These are phyloP conservation scores for Scedosporium aurantiacum DNA, from an alignment of 2,329 filamentous ascomycete species.

Conservation along the genomic window DNA sequence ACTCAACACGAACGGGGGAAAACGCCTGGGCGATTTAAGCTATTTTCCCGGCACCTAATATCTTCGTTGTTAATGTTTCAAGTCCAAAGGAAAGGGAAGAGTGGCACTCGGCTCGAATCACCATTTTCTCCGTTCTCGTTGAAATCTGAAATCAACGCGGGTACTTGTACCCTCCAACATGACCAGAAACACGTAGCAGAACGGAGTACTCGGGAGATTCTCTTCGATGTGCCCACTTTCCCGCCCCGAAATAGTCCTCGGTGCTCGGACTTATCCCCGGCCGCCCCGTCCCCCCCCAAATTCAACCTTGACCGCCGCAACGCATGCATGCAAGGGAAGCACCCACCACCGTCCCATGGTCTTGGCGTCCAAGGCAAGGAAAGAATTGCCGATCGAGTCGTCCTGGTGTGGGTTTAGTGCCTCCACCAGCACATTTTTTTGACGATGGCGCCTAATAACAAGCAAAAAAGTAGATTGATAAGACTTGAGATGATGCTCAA, in stretches of 20 bases:
- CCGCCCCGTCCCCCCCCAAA: neutral
- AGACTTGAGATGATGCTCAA: neutral
- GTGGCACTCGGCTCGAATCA: neutral
- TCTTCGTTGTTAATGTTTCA: neutral
- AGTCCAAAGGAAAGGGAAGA: neutral
- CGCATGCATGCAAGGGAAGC: neutral
- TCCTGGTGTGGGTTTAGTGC: neutral
- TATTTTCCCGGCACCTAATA: neutral
- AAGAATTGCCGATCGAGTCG: neutral
- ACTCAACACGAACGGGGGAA: neutral
- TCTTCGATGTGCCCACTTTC: neutral
- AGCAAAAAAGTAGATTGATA: neutral
- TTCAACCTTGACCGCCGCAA: neutral
- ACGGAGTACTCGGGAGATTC: neutral
- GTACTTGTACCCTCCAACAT: neutral
- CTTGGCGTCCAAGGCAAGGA: neutral
- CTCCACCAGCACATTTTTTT: neutral
- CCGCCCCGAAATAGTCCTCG: neutral
- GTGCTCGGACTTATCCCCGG: neutral
- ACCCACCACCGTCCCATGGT: neutral
- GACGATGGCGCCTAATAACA: too few species aligned
- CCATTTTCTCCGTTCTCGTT: neutral
- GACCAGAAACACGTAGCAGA: neutral
- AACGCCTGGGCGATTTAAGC: neutral
- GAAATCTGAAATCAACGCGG: neutral